These are phyloP conservation scores for Calonectria naviculata DNA, from an alignment of 2,329 filamentous ascomycete species.

Conservation along the genomic window DNA sequence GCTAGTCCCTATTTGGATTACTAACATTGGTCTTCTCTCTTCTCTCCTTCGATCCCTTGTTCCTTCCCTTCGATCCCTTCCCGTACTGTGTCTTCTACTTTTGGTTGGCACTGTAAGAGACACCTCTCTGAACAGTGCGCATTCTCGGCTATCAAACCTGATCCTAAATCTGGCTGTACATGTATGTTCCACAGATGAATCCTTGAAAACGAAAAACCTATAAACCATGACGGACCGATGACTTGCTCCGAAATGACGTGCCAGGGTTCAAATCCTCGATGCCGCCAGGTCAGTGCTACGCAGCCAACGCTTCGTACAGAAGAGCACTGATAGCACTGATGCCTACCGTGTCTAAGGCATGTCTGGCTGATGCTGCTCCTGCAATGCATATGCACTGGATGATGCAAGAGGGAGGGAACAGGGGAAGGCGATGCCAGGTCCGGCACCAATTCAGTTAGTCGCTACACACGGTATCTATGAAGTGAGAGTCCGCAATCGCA, in stretches of 20 bases:
- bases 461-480: neutral
- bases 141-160: neutral
- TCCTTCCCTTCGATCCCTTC: slow-evolving; percentile 13
- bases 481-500: slow-evolving; percentile 4
- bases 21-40: slow-evolving; percentile 30
- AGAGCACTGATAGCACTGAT: neutral
- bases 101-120: slow-evolving; percentile 13
- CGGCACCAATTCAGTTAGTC: neutral
- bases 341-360: neutral
- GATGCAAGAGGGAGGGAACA: slow-evolving; percentile 34
- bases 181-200: neutral
- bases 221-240: neutral
- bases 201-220: neutral
- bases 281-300: neutral
- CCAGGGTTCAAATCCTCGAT: neutral
- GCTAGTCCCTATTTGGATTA: slow-evolving; percentile 27
- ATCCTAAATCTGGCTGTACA: neutral
- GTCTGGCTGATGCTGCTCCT: slow-evolving; percentile 24
- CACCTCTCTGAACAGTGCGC: slow-evolving; percentile 7
- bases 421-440: slow-evolving; percentile 22
- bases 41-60: slow-evolving; percentile 25
- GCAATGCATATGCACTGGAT: slow-evolving; percentile 32
- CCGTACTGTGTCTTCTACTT: neutral
- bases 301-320: neutral
- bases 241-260: slow-evolving; percentile 2